Evolutionary conservation across 192 early-diverging fungal species (phyloP), one percentile per base, ranked within the genome.

Genomic region (Podila epicladia): DNA sequence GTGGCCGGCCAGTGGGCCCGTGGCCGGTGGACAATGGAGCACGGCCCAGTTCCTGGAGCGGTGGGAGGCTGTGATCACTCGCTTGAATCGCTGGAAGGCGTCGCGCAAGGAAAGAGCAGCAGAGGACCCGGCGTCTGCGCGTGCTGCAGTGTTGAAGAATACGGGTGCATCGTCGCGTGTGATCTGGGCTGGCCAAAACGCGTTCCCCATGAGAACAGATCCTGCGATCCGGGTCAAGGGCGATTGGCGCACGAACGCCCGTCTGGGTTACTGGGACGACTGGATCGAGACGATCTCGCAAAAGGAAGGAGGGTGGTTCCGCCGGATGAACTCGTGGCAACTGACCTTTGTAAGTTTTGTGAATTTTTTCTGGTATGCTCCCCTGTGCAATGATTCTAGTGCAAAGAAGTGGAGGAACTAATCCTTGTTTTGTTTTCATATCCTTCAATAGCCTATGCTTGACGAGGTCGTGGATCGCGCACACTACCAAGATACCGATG

Each of bases 181-280:
- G 11, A 76, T 76, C 57, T 76, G 74, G 74, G 74, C 74, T 7
- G 74, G 74, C 8, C 67, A 67, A 68, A 76, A 76, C 22, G 74
- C 74, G 2, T 76, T 76, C 45, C 74, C 67, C 13, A 76, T 76
- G 74, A 31, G 74, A 1, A 70, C 62, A 24, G 74, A 76, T 24
- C 4, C 50, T 20, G n/a, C 37, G 0, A 76, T 76, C 58, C 31
- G 45, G 20, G 55, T 61, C 9, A 76, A 76, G 28, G 74, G 74
- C 22, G 74, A 76, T 19, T 76, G 74, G 74, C 62, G 73, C 26
- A 75, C 73, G 37, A 75, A 75, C 8, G 66, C 73, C 7, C 57
- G 73, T 20, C 32, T 75, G 15, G 73, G 73, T 4, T 75, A 75
- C 38, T 75, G 73, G 73, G 73, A 75, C 51, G 73, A 75, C 48